A percentile compares a stretch with the other conserved stretches of the same genome.
Conservation (phyloP, 805 yeast genomes). For the Metschnikowia drakensbergensis region DNA sequence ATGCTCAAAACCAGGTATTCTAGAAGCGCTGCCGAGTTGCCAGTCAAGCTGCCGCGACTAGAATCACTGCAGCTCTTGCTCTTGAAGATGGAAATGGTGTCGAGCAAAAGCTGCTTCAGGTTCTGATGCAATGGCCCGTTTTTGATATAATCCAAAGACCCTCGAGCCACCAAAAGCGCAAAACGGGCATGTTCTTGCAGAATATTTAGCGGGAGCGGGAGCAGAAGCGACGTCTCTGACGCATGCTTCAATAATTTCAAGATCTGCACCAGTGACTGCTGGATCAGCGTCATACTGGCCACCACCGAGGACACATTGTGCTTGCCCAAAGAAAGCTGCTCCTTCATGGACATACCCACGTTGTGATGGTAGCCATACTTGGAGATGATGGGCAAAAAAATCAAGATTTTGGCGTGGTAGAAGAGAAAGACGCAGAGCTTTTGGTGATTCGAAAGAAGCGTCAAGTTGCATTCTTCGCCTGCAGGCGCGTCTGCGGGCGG, state of each 20-base stretch:
- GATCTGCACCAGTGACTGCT: slow-evolving; percentile 63
- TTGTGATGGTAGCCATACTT: slow-evolving; percentile 40
- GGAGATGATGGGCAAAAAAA: slow-evolving; percentile 40
- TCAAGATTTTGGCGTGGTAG: slow-evolving; percentile 41
- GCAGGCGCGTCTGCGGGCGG: slow-evolving; percentile 24
- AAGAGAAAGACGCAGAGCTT: slow-evolving; percentile 47
- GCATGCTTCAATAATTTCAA: slow-evolving; percentile 48
- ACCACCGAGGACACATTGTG: slow-evolving; percentile 29
- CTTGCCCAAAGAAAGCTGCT: slow-evolving; percentile 31
- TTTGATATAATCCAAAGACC: slow-evolving; percentile 76
- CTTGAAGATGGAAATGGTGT: slow-evolving; percentile 48
- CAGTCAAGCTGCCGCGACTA: slow-evolving; percentile 56
- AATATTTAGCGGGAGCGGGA: slow-evolving; percentile 63
- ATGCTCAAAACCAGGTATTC: slow-evolving; percentile 61
- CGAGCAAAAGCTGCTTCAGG: slow-evolving; percentile 53
- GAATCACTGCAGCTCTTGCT: slow-evolving; percentile 49
- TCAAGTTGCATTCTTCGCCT: slow-evolving; percentile 22
- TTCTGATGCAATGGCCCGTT: slow-evolving; percentile 79
- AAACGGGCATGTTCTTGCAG: slow-evolving; percentile 62
- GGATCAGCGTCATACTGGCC: slow-evolving; percentile 63
- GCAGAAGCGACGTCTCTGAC: slow-evolving; percentile 35
- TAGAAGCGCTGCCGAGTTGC: slow-evolving; percentile 50
- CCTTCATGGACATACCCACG: slow-evolving; percentile 40
- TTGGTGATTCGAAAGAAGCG: slow-evolving; percentile 40
- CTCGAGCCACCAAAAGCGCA: slow-evolving; percentile 63